These are phyloP conservation scores for Exsudoporus frostii DNA, from an alignment of 768 basidiomycete species.

Conservation along the genomic window DNA sequence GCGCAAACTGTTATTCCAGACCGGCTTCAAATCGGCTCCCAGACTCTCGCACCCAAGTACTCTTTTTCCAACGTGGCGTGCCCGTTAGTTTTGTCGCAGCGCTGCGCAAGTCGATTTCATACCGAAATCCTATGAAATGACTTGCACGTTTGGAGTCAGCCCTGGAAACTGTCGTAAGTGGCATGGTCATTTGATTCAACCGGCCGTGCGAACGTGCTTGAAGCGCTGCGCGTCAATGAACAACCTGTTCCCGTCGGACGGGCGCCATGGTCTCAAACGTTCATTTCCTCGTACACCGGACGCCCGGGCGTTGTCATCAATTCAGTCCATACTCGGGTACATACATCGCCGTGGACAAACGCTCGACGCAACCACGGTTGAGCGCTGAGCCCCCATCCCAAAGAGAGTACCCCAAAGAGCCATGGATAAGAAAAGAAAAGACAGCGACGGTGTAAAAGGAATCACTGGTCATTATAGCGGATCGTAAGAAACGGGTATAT, in stretches of 20 bases:
- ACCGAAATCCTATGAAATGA: too few relatives aligned
- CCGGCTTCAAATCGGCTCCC: not conserved
- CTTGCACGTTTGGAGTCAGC: not conserved
- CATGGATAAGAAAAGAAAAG: not conserved
- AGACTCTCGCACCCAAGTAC: not conserved
- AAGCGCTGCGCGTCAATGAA: not conserved
- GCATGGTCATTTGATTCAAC: not conserved
- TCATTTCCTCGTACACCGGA: not conserved
- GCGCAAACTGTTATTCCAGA: not conserved
- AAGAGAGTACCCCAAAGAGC: constrained; percentile 4
- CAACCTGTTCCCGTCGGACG: not conserved
- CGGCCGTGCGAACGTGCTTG: not conserved
- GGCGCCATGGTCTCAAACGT: not conserved
- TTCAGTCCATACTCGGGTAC: constrained; percentile 17
- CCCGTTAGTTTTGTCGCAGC: not conserved
- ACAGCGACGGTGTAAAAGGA: not conserved
- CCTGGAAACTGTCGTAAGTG: not conserved
- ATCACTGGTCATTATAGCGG: constrained; percentile 17
- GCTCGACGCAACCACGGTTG: not conserved
- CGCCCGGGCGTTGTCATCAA: not conserved
- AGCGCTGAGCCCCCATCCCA: not conserved
- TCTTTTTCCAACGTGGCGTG: too few relatives aligned
- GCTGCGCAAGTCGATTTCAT: not conserved
- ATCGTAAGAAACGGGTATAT: constrained; percentile 26
- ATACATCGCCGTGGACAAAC: constrained; percentile 11